Percentiles rank a stretch among this genome's conserved stretches.
phyloP scores from a whole-genome alignment of 1,284 basidiomycete genomes.

The Sanghuangporus sanghuang region DNA sequence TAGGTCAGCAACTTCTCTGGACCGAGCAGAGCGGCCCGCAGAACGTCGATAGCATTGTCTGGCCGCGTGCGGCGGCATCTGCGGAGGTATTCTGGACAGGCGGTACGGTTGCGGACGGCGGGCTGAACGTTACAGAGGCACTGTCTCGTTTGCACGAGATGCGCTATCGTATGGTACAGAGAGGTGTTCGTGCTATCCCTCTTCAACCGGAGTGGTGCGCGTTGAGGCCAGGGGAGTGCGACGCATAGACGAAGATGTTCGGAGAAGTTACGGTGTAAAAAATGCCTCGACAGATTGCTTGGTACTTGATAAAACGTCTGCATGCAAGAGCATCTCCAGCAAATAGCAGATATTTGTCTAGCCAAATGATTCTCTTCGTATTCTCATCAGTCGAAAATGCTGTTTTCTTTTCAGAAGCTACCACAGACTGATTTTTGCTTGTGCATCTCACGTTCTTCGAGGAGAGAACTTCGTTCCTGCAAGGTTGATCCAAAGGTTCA shows the following conservation, averaged over 20 bases:
- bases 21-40: conserved; percentile 67
- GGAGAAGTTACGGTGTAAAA: not conserved
- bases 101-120: conserved; percentile 30
- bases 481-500: too few relatives aligned
- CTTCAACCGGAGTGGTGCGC: conserved; percentile 84
- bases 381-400: too few relatives aligned
- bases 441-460: too few relatives aligned
- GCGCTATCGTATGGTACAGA: conserved; percentile 59
- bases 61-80: conserved; percentile 76
- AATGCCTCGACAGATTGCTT: not conserved
- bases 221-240: conserved; percentile 58
- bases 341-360: too few relatives aligned
- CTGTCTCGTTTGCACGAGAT: conserved; percentile 76
- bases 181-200: conserved; percentile 63
- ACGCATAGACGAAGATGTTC: conserved; percentile 22
- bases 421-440: too few relatives aligned
- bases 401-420: too few relatives aligned
- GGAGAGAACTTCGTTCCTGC: too few relatives aligned
- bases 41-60: conserved; percentile 69
- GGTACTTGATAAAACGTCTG: not conserved
- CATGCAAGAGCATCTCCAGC: too few relatives aligned
- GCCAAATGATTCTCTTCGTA: too few relatives aligned
- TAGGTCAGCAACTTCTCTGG: conserved; percentile 71
- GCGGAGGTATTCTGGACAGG: conserved; percentile 86
- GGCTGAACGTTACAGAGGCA: conserved; percentile 49